Evolutionary conservation across 129 eudicot genomes (phyloP).

Genomic region (carrot (Daucus carota)): DNA sequence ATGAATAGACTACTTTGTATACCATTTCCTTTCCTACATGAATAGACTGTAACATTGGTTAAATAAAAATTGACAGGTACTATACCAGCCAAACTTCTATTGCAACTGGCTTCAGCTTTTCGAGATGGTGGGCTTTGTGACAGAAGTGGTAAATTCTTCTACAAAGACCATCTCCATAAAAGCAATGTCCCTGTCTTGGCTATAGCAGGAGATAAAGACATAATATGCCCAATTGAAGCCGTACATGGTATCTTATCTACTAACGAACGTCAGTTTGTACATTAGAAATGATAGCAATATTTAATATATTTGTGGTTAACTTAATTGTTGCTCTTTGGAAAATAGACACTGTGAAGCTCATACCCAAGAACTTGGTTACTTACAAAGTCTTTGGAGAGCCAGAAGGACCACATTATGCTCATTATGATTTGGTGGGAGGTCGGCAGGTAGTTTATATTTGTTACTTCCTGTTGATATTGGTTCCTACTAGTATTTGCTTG

Average conservation of each 20-base stretch:
- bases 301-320: neutral
- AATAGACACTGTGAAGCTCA: conserved; percentile 69
- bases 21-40: neutral
- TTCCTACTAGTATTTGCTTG: neutral
- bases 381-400: conserved; percentile 77
- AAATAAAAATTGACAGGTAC: conserved; percentile 49
- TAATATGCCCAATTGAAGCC: conserved; percentile 96
- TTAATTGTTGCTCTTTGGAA: conserved; percentile 3
- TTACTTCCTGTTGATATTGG: neutral
- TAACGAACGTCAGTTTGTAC: neutral
- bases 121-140: conserved; percentile 70
- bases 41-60: conserved; percentile 11
- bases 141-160: conserved; percentile 63
- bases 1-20: neutral
- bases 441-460: conserved; percentile 42
- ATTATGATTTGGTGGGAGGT: conserved; percentile 92
- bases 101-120: conserved; percentile 79
- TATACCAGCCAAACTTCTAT: conserved; percentile 74
- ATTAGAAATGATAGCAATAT: neutral
- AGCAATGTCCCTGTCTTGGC: conserved; percentile 70
- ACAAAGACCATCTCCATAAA: conserved; percentile 81
- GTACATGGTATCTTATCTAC: conserved; percentile 46
- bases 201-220: conserved; percentile 81
- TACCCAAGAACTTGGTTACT: conserved; percentile 65
- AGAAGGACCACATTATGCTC: conserved; percentile 87